Base-by-base conservation (phyloP, 148 eudicot genomes). In the Nepenthes mirabilis region DNA sequence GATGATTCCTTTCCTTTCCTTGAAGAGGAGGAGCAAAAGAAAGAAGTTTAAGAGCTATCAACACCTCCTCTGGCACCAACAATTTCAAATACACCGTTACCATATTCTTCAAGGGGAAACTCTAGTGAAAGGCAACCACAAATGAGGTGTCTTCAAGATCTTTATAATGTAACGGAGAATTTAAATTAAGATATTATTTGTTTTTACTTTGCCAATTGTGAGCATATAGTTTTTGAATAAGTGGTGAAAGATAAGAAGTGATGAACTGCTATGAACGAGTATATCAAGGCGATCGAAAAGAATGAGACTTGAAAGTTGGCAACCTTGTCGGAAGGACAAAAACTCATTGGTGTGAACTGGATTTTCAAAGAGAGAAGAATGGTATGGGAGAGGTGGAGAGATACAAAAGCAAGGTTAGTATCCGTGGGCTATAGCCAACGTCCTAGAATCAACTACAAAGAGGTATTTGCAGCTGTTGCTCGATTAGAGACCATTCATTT, bases 381-480 rank as follows among this genome's bases (percentile, higher is more conserved):
- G 6, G 2, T 4, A 12, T 34, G 2, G 60, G 45, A 37, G 47
- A 32, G 36, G 35, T 33, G 36, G 6, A 54, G 2, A 6, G 57
- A 5, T 52, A 60, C 65, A 68, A 68, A 47, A 55, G 53, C 12
- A 3, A 5, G 53, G 11, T 14, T 50, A 11, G 53, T 50, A 2
- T 7, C 53, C 60, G 5, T 9, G 55, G 23, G 40, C 61, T 2
- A 47, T 61, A 1, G 60, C 52, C 33, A 61, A 61, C 2, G 1
- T 33, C 45, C 8, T 11, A 56, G 61, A 2, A 49, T 45, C 14
- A 59, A 55, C n/a, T 52, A 60, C n/a, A 11, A 2, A 35, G 59
- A 59, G 48, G 56, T 55, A 13, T 67, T 59, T 68, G 54, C 71
- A 2, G 59, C 13, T 33, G 45, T 60, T 43, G 48, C 53, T 5